Evolutionary conservation across 75 land plant species (phyloP), one percentile per base, ranked within the genome.

Genomic region (Gnetum montanum): DNA sequence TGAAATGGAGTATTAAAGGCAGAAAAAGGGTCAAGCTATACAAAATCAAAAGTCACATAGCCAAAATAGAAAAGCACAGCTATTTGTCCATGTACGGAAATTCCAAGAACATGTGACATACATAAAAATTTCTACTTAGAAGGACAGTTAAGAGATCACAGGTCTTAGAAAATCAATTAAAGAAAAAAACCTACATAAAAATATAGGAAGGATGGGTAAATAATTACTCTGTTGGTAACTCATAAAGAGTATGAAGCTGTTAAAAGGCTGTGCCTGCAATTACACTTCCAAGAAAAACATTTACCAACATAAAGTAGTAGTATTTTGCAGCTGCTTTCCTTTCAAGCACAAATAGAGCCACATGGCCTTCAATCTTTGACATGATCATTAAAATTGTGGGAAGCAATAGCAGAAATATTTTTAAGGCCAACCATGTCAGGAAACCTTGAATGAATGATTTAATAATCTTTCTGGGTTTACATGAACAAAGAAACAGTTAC

Each of bases 221-320:
- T 10, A 43, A 23, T 65, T 76, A 80, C 83, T 78, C 48, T 13
- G 71, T 63, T 23, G 83, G 78, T 23, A 74, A 49, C 59, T 78
- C 59, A 46, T 78, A 65, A 34, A 80, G 30, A 10, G 52, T 18
- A 26, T 72, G 55, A 43, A 83, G 68, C 64, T 83, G 87, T 27
- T 83, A 60, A 28, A 82, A 83, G 35, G 84, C 76, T 33, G 87
- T 71, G 55, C 87, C 87, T 18, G 79, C 49, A 15, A 83, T 31
- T 26, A 83, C 72, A 56, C 75, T 83, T 33, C 83, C 84, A 58
- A 83, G 62, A 46, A 83, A 83, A 11, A 83, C 84, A 62, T 83
- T 76, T 29, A 83, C 79, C 44, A 83, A 61, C 73, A 83, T 59
- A 46, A 83, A 80, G 28, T 54, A 59, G 38, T 61, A 76, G 53